These are phyloP conservation scores for Caryopteris hybrid DNA, from an alignment of 305 asterid genomes.

Conservation along the genomic window DNA sequence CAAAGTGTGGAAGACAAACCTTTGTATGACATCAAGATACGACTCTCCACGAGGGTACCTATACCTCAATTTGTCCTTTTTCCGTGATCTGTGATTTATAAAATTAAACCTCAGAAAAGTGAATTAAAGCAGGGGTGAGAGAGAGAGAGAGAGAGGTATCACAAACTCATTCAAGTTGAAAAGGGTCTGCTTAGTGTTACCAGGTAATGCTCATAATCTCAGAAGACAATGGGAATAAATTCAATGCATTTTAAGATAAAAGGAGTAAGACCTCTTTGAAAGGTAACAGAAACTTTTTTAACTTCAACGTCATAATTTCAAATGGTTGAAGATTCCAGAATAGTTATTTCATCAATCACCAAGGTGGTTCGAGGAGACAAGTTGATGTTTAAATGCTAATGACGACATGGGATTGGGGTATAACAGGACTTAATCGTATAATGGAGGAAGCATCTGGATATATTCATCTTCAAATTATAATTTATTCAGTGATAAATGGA, in stretches of 20 bases:
- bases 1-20: constrained; percentile 44
- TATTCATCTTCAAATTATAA: not conserved
- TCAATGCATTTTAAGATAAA: not conserved
- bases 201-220: not conserved
- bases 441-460: not conserved
- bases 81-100: constrained; percentile 58
- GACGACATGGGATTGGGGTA: not conserved
- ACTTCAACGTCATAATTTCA: not conserved
- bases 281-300: not conserved
- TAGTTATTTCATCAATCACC: not conserved
- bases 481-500: not conserved
- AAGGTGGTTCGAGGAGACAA: not conserved
- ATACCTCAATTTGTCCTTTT: constrained; percentile 94
- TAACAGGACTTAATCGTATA: not conserved
- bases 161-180: too few relatives aligned
- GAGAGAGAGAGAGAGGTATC: not conserved
- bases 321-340: not conserved
- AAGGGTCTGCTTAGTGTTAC: not conserved
- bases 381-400: not conserved
- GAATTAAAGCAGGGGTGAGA: not conserved
- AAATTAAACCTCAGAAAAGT: constrained; percentile 6
- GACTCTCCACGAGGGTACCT: constrained; percentile 99
- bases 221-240: not conserved
- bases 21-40: constrained; percentile 95
- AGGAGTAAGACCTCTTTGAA: not conserved